Evolutionary conservation across 441 rosid species (phyloP).

Genomic region (Syzygium syzygioides): DNA sequence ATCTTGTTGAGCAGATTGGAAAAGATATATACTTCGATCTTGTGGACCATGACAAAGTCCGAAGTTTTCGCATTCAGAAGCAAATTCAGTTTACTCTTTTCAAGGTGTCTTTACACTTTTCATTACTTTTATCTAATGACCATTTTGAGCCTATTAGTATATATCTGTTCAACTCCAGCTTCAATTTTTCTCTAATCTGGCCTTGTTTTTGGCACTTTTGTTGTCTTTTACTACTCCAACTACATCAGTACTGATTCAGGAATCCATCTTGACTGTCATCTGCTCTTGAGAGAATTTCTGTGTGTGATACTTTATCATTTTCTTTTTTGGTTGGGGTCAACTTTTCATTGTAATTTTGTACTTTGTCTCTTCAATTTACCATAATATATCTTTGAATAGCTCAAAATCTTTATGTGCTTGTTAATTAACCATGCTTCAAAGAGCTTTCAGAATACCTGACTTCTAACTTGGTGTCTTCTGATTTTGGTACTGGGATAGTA

Average conservation of each 20-base stretch:
- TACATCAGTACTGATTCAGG: neutral
- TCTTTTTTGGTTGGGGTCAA: neutral
- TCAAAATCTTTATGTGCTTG: neutral
- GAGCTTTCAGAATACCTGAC: neutral
- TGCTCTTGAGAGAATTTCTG: neutral
- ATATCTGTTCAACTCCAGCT: neutral
- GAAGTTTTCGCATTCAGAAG: slow-evolving; percentile 81
- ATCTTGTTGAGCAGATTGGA: slow-evolving; percentile 82
- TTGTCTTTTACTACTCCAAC: neutral
- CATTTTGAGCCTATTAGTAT: neutral
- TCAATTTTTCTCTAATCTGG: neutral
- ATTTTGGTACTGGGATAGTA: neutral
- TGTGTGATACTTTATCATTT: neutral
- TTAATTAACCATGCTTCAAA: neutral
- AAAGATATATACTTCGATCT: slow-evolving; percentile 86
- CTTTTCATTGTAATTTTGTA: neutral
- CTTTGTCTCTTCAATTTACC: neutral
- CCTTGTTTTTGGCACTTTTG: neutral
- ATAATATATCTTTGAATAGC: neutral
- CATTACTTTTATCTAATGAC: neutral
- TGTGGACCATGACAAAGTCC: slow-evolving; percentile 92
- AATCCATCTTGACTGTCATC: neutral
- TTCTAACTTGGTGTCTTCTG: neutral
- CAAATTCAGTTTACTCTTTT: slow-evolving; percentile 62
- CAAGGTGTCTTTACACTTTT: slow-evolving; percentile 42